phyloP scores from a whole-genome alignment of 164 flowering plant species.

The Chimonanthus praecox region DNA sequence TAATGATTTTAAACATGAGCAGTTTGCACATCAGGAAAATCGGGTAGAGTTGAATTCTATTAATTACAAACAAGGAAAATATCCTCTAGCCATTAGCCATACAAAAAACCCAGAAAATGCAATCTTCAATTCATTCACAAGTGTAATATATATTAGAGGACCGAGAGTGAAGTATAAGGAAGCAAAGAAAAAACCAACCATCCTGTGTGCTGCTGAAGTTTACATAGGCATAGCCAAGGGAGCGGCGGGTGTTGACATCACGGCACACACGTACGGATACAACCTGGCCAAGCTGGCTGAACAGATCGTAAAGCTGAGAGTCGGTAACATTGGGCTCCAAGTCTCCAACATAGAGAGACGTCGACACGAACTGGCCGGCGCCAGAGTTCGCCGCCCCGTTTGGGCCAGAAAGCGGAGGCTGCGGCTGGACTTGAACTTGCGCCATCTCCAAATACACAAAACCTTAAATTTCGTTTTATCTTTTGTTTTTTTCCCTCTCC shows the following conservation, averaged over 20 bases:
- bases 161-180: background rate
- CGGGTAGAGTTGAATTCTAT: too few relatives aligned
- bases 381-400: conserved; percentile 25
- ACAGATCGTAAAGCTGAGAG: conserved; percentile 77
- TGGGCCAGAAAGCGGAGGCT: conserved; percentile 24
- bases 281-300: conserved; percentile 65
- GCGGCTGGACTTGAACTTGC: conserved; percentile 57
- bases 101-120: background rate
- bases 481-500: conserved; percentile 30
- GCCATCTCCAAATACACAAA: conserved; percentile 33
- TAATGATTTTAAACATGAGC: too few relatives aligned
- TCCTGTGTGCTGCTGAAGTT: conserved; percentile 62
- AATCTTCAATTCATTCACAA: background rate
- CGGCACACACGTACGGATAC: conserved; percentile 80
- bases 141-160: too few relatives aligned
- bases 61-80: background rate
- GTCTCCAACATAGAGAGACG: conserved; percentile 81
- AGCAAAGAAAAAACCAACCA: conserved; percentile 30
- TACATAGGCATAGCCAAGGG: conserved; percentile 87
- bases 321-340: conserved; percentile 66
- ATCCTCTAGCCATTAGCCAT: background rate
- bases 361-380: conserved; percentile 32
- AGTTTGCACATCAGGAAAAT: too few relatives aligned
- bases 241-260: conserved; percentile 60
- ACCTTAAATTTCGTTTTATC: conserved; percentile 6